These are phyloP conservation scores for Lactifluus hygrophoroides DNA, from an alignment of 768 basidiomycete species.

Conservation along the genomic window DNA sequence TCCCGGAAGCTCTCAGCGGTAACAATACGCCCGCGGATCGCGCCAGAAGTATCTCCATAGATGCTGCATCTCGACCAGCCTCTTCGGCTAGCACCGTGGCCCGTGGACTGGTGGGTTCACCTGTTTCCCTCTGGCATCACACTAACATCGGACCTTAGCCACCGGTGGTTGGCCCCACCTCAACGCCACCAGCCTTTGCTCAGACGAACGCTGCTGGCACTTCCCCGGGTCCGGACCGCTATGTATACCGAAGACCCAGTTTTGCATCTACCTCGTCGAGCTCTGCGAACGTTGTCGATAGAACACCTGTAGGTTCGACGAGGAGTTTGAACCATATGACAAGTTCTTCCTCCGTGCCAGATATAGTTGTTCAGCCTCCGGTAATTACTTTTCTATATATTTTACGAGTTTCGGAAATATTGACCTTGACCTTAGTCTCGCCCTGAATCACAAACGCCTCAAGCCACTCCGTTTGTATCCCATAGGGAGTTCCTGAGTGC, in stretches of 20 bases:
- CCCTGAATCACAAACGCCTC: constrained; percentile 18
- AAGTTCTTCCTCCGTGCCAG: constrained; percentile 12
- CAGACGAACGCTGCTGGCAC: neutral
- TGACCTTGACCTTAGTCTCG: constrained; percentile 12
- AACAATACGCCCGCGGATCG: constrained; percentile 15
- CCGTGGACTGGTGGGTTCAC: constrained; percentile 1
- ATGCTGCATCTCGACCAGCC: constrained; percentile 6
- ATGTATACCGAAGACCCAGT: constrained; percentile 16
- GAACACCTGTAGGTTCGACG: constrained; percentile 8
- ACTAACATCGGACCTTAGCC: neutral
- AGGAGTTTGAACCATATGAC: constrained; percentile 12
- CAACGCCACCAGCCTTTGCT: constrained; percentile 1
- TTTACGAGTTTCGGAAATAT: neutral
- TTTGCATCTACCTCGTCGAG: constrained; percentile 13
- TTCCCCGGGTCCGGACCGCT: neutral
- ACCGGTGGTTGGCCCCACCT: neutral
- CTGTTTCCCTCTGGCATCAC: neutral
- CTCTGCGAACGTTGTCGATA: neutral
- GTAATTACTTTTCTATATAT: constrained; percentile 3
- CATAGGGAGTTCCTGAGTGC: constrained; percentile 11
- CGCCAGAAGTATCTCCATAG: constrained; percentile 13
- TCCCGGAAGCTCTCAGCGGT: constrained; percentile 16
- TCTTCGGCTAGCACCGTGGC: constrained; percentile 5
- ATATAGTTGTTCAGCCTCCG: constrained; percentile 12
- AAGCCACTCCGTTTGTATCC: constrained; percentile 7